Conservation (phyloP, 495 filamentous ascomycete species). For the Penicillium robsamsonii region DNA sequence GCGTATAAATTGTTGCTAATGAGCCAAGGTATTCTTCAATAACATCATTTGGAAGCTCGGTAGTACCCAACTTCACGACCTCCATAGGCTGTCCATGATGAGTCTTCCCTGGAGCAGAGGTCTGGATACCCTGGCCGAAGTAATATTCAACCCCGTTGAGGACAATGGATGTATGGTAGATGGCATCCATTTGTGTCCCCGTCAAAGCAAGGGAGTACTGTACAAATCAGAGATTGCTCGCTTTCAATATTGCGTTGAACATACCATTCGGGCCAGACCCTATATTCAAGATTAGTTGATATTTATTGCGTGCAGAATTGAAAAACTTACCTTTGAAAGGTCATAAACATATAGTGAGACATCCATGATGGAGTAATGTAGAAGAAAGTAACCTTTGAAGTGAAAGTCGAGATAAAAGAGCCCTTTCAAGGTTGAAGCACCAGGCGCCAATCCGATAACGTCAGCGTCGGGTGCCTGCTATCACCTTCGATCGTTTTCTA, state of each 20-base stretch:
- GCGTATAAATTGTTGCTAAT: slow-evolving; percentile 75
- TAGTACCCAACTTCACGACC: slow-evolving; percentile 67
- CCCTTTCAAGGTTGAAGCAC: slow-evolving; percentile 6
- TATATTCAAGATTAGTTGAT: slow-evolving; percentile 3
- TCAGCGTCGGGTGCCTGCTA: slow-evolving; percentile 31
- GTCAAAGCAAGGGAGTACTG: slow-evolving; percentile 47
- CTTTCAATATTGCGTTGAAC: slow-evolving; percentile 12
- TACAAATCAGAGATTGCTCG: slow-evolving; percentile 14
- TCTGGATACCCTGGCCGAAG: slow-evolving; percentile 75
- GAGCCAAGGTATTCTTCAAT: slow-evolving; percentile 88
- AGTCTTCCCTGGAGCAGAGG: slow-evolving; percentile 72
- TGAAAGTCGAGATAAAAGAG: slow-evolving; percentile 12
- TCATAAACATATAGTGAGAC: slow-evolving; percentile 93
- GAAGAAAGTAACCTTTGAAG: neutral
- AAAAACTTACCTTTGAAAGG: slow-evolving; percentile 65
- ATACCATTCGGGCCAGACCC: slow-evolving; percentile 49
- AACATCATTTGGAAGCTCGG: slow-evolving; percentile 76
- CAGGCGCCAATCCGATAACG: slow-evolving; percentile 39
- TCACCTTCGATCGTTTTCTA: slow-evolving; percentile 25
- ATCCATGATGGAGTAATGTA: slow-evolving; percentile 57
- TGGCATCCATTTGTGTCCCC: slow-evolving; percentile 78
- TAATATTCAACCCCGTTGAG: slow-evolving; percentile 74
- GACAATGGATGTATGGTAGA: slow-evolving; percentile 90
- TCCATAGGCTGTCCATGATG: slow-evolving; percentile 86
- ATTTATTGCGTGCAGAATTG: neutral